Percentiles rank a stretch among this genome's conserved stretches.
phyloP scores from a whole-genome alignment of 768 basidiomycete species.

The Scleroderma bovista region DNA sequence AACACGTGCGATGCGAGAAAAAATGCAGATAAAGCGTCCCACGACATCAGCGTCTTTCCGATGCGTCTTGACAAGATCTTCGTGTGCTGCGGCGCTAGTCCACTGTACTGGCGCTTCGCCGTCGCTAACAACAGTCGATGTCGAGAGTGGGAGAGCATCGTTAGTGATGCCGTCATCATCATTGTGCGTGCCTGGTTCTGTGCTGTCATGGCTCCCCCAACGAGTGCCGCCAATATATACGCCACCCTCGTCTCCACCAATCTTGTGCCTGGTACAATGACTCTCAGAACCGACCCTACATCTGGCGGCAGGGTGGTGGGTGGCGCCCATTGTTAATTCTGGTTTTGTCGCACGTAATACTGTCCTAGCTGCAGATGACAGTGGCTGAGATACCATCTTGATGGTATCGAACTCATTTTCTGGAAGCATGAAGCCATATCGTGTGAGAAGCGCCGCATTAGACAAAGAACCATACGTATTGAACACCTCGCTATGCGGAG shows the following conservation, averaged over 20 bases:
- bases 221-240: slow-evolving; percentile 19
- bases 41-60: slow-evolving; percentile 11
- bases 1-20: slow-evolving; percentile 14
- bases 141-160: slow-evolving; percentile 3
- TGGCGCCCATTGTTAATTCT: background rate
- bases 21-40: slow-evolving; percentile 11
- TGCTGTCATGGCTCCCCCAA: slow-evolving; percentile 13
- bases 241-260: slow-evolving; percentile 18
- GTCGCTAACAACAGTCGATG: slow-evolving; percentile 2
- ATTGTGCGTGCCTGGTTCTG: slow-evolving; percentile 10
- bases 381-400: slow-evolving; percentile 24
- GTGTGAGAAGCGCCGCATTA: slow-evolving; percentile 61
- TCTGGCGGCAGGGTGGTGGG: slow-evolving; percentile 13
- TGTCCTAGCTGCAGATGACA: slow-evolving; percentile 9
- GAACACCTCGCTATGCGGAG: slow-evolving; percentile 53
- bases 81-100: slow-evolving; percentile 2
- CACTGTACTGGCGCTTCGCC: background rate
- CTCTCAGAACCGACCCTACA: slow-evolving; percentile 3
- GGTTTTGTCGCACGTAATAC: slow-evolving; percentile 9
- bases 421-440: slow-evolving; percentile 73
- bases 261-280: slow-evolving; percentile 20
- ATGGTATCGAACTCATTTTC: slow-evolving; percentile 65
- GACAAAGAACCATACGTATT: slow-evolving; percentile 71
- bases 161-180: slow-evolving; percentile 17
- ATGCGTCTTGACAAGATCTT: background rate